phyloP scores from a whole-genome alignment of 768 basidiomycete species.

The Chalciporus piperatus region DNA sequence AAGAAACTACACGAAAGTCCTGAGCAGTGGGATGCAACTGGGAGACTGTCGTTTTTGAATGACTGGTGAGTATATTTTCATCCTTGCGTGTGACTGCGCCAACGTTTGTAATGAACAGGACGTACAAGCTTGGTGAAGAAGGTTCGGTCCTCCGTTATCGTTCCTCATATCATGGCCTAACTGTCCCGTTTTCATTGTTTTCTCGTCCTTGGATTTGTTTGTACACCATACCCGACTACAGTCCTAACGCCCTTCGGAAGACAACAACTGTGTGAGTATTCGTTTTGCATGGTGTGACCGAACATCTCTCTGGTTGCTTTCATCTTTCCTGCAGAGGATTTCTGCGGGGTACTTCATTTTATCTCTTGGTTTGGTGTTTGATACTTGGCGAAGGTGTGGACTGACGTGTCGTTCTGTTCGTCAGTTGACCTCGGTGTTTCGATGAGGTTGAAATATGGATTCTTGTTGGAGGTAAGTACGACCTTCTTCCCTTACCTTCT shows the following conservation, averaged over 20 bases:
- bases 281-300: neutral
- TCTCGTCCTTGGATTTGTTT: neutral
- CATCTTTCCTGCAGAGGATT: neutral
- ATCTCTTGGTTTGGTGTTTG: neutral
- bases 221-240: constrained; percentile 21
- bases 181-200: neutral
- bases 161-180: neutral
- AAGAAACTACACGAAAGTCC: constrained; percentile 53
- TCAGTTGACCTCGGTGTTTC: constrained; percentile 67
- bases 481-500: neutral
- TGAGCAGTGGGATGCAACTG: constrained; percentile 60
- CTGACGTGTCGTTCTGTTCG: neutral
- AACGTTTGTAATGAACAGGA: constrained; percentile 44
- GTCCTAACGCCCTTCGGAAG: constrained; percentile 90
- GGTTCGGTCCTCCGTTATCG: constrained; percentile 34
- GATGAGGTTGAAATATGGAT: constrained; percentile 76
- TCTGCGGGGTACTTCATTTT: neutral
- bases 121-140: constrained; percentile 89
- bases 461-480: constrained; percentile 55
- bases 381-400: neutral
- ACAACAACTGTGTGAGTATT: constrained; percentile 70
- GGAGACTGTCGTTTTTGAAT: constrained; percentile 73
- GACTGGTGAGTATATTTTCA: constrained; percentile 54
- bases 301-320: neutral
- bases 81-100: constrained; percentile 2